Percentiles rank a stretch among this genome's conserved stretches.
Evolutionary conservation across 768 basidiomycete species (phyloP).

Genomic region (Boletus barrowsii): DNA sequence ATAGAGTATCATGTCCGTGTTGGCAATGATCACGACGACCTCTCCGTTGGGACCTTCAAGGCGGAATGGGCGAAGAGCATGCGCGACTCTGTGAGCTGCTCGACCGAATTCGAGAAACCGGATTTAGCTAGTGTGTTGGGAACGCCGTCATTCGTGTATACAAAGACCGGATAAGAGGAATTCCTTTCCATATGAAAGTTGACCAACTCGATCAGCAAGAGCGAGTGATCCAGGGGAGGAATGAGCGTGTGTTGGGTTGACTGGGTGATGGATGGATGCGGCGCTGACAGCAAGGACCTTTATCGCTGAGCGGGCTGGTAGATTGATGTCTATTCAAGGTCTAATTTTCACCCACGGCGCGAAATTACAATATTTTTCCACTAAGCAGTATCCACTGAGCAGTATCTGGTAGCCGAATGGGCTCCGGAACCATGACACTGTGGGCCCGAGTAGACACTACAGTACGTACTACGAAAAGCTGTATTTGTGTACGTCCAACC

Average conservation of each 20-base stretch:
- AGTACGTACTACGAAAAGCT: too few species aligned
- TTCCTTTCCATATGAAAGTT: conserved; percentile 26
- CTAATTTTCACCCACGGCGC: too few species aligned
- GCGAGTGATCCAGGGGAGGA: conserved; percentile 26
- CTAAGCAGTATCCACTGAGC: too few species aligned
- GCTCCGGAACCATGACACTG: too few species aligned
- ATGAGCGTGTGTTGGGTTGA: not conserved
- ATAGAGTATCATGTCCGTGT: conserved; percentile 34
- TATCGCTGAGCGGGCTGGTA: too few species aligned
- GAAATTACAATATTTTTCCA: too few species aligned
- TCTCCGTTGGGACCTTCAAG: conserved; percentile 15
- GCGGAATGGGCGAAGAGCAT: conserved; percentile 36
- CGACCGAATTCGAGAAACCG: conserved; percentile 28
- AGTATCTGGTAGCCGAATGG: too few species aligned
- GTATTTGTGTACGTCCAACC: too few species aligned
- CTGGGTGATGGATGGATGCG: not conserved
- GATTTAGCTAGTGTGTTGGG: conserved; percentile 15
- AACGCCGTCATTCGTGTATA: conserved; percentile 12
- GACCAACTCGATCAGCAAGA: conserved; percentile 24
- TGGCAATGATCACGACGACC: conserved; percentile 23
- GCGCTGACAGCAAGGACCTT: too few species aligned
- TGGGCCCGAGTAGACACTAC: too few species aligned
- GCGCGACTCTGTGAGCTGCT: conserved; percentile 36
- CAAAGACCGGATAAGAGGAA: conserved; percentile 19
- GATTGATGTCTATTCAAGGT: too few species aligned